Percentiles rank a stretch among this genome's conserved stretches.
These are phyloP conservation scores for Fistulifera solaris DNA, from an alignment of 108 stramenopile species.

Conservation along the genomic window DNA sequence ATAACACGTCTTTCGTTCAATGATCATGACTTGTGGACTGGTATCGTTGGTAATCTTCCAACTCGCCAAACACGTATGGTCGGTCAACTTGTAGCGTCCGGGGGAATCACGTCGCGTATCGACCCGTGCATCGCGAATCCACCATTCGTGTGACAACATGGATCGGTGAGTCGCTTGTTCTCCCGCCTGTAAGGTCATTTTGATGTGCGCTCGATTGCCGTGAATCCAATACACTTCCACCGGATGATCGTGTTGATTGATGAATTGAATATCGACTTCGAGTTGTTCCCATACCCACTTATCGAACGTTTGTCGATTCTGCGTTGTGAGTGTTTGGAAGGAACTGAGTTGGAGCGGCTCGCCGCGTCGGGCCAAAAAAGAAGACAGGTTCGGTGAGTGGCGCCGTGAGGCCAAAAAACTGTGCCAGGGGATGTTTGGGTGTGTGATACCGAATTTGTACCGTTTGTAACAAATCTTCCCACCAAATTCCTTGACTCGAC, in stretches of 20 bases:
- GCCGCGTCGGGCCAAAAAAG: constrained; percentile 41
- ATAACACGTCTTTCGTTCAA: constrained; percentile 28
- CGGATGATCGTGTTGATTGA: constrained; percentile 45
- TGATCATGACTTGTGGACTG: constrained; percentile 16
- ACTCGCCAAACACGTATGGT: constrained; percentile 13
- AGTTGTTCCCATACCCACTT: constrained; percentile 45
- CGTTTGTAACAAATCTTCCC: constrained; percentile 63
- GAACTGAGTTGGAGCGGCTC: constrained; percentile 11
- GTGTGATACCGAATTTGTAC: constrained; percentile 43
- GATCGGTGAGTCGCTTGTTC: constrained; percentile 12
- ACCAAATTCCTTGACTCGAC: constrained; percentile 53
- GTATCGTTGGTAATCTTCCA: constrained; percentile 35
- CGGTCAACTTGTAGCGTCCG: constrained; percentile 32
- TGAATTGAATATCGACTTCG: constrained; percentile 29
- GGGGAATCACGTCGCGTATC: constrained; percentile 33
- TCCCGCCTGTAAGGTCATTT: constrained; percentile 4
- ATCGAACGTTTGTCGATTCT: constrained; percentile 26
- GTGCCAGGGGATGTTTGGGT: constrained; percentile 24
- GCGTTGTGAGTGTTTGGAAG: constrained; percentile 10
- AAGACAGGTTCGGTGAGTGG: constrained; percentile 24
- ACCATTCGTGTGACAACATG: constrained; percentile 49
- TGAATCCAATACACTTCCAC: constrained; percentile 58
- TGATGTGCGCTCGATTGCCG: constrained; percentile 18
- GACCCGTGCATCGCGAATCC: constrained; percentile 37
- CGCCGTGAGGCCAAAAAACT: constrained; percentile 35